A percentile compares a stretch with the other conserved stretches of the same genome.
These are phyloP conservation scores for Termitomyces titanicus DNA, from an alignment of 768 basidiomycete genomes.

Conservation along the genomic window DNA sequence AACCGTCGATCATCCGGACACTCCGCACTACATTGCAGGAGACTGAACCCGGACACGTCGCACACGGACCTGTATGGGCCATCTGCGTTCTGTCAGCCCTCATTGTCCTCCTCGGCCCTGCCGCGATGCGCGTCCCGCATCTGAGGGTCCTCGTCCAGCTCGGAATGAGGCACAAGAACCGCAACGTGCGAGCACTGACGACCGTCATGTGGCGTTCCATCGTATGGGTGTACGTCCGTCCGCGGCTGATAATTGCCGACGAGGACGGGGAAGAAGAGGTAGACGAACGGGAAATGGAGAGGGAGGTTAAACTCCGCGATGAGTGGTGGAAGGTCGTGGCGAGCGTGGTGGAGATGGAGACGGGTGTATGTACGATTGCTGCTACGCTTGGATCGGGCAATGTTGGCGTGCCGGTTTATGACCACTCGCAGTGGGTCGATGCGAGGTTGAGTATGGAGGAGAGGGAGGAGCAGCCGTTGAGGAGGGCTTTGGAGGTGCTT, in stretches of 20 bases:
- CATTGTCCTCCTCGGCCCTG: slow-evolving; percentile 61
- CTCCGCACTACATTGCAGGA: slow-evolving; percentile 59
- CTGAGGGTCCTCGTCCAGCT: slow-evolving; percentile 49
- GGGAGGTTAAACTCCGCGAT: slow-evolving; percentile 17
- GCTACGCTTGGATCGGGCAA: slow-evolving; percentile 13
- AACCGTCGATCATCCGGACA: slow-evolving; percentile 58
- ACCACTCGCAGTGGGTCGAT: slow-evolving; percentile 1
- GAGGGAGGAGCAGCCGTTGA: slow-evolving; percentile 38
- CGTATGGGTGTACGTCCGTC: slow-evolving; percentile 64
- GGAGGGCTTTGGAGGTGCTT: slow-evolving; percentile 46
- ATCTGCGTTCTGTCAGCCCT: slow-evolving; percentile 63
- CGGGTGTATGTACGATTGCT: slow-evolving; percentile 14
- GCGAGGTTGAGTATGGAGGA: slow-evolving; percentile 31
- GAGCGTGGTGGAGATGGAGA: slow-evolving; percentile 29
- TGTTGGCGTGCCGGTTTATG: slow-evolving; percentile 9
- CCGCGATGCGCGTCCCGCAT: slow-evolving; percentile 40
- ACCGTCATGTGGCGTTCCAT: slow-evolving; percentile 64
- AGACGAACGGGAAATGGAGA: slow-evolving; percentile 25
- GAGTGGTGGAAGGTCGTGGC: slow-evolving; percentile 44
- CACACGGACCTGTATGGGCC: slow-evolving; percentile 79
- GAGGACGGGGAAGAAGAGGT: slow-evolving; percentile 26
- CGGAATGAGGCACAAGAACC: slow-evolving; percentile 60
- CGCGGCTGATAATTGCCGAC: slow-evolving; percentile 30
- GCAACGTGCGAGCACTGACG: slow-evolving; percentile 57
- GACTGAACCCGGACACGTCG: slow-evolving; percentile 53